Base-by-base conservation (phyloP, 2,329 filamentous ascomycete species). In the Geosmithia morbida region DNA sequence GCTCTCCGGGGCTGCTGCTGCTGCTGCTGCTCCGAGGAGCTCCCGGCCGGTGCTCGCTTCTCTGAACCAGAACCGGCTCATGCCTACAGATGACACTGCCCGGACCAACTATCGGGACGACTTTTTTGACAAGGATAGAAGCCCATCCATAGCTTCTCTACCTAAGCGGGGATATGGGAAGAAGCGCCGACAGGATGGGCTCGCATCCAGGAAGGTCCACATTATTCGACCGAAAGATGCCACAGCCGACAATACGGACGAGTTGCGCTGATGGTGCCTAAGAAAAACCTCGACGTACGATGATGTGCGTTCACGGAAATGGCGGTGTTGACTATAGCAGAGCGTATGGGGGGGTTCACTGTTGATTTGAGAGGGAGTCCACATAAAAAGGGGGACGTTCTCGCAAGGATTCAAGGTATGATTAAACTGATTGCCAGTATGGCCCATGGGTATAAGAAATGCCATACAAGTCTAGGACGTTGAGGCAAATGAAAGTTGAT, bases 161-260 rank as follows among this genome's bases (percentile, higher is more conserved):
- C 33, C 33, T 16, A 11, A 7, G 3, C 10, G 33, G 14, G 11
- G 33, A 11, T 7, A 13, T 37, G 33, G 33, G 33, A 37, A 7
- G 33, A 37, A 37, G 33, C 10, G 33, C 3, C 14, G 14, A 13
- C 33, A 37, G 11, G 33, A 13, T 16, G 33, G 33, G 13, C 33
- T 16, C 3, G 33, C 6, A 11, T 26, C 22, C 22, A 37, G 11
- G 33, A 37, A 13, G 33, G 13, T 37, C 13, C 33, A 16, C 11
- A 11, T 37, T 13, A 57, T 55, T 46, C 58, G 55, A 10, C 60
- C 59, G 13, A 18, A 44, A n/a, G 51, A 53, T 1, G 41, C 52
- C 16, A 50, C 50, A 13, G 52, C 55, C 6, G 52, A 59, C 49
- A 61, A 64, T 17, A 48, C 56, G 18, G 64, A 66, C 41, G 64